Evolutionary conservation across 2,329 filamentous ascomycete species (phyloP).

Genomic region (Botrytis cinerea): DNA sequence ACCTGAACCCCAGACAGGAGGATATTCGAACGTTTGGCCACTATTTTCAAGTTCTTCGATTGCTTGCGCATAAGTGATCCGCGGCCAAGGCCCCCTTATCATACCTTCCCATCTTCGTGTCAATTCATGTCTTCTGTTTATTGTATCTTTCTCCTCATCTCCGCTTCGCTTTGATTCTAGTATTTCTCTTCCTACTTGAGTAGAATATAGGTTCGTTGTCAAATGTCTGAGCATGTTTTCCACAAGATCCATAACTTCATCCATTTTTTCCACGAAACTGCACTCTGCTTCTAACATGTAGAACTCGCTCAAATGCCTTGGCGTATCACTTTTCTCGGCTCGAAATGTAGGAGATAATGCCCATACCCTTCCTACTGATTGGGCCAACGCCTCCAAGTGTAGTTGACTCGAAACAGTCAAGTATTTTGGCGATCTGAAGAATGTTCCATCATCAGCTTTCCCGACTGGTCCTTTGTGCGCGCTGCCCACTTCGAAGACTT

Average conservation of each 20-base stretch:
- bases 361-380: slow-evolving; percentile 89
- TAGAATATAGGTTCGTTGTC: slow-evolving; percentile 47
- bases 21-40: slow-evolving; percentile 62
- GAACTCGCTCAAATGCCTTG: slow-evolving; percentile 92
- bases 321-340: slow-evolving; percentile 89
- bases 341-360: slow-evolving; percentile 91
- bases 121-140: slow-evolving; percentile 48
- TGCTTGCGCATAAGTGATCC: slow-evolving; percentile 80
- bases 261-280: slow-evolving; percentile 71
- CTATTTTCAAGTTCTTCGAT: slow-evolving; percentile 67
- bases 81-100: slow-evolving; percentile 64
- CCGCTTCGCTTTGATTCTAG: slow-evolving; percentile 25
- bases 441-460: slow-evolving; percentile 52
- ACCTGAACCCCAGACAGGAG: slow-evolving; percentile 69
- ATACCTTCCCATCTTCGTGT: slow-evolving; percentile 73
- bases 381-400: slow-evolving; percentile 88
- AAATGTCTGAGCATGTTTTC: slow-evolving; percentile 73
- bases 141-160: slow-evolving; percentile 21
- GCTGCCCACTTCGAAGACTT: slow-evolving; percentile 73
- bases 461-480: slow-evolving; percentile 29
- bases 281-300: slow-evolving; percentile 97
- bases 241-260: slow-evolving; percentile 73
- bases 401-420: slow-evolving; percentile 93
- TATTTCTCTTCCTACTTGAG: slow-evolving; percentile 56
- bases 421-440: slow-evolving; percentile 89